These are phyloP conservation scores for Stylonectria norvegica DNA, from an alignment of 2,329 filamentous ascomycete genomes.

Conservation along the genomic window DNA sequence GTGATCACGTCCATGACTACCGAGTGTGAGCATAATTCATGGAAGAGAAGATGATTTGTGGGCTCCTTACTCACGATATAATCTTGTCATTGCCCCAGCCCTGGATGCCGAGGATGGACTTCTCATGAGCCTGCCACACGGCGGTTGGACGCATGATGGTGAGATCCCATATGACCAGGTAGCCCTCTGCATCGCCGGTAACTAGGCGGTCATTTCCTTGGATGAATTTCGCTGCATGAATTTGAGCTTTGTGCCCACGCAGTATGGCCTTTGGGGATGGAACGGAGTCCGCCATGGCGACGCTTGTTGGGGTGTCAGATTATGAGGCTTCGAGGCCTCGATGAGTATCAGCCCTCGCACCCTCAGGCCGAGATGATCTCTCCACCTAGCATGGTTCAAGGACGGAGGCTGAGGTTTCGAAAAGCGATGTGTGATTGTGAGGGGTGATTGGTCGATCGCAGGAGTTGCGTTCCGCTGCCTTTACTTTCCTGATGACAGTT, in stretches of 20 bases:
- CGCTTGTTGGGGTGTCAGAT: too few species aligned
- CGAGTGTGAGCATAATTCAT: not conserved
- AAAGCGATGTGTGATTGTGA: too few species aligned
- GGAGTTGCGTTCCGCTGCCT: too few species aligned
- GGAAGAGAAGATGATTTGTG: not conserved
- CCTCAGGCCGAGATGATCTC: too few species aligned
- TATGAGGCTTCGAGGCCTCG: too few species aligned
- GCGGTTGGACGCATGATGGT: conserved; percentile 74
- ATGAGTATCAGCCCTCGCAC: too few species aligned
- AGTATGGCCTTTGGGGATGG: conserved; percentile 60
- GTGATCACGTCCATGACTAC: conserved; percentile 85
- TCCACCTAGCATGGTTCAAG: too few species aligned
- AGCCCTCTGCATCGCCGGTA: conserved; percentile 88
- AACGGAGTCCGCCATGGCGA: conserved; percentile 28
- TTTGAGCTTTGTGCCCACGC: conserved; percentile 77
- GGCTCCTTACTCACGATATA: conserved; percentile 64
- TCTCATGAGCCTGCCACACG: conserved; percentile 83
- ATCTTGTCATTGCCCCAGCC: conserved; percentile 70
- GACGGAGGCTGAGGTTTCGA: too few species aligned
- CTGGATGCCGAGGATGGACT: conserved; percentile 69
- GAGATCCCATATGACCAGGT: conserved; percentile 81
- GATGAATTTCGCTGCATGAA: conserved; percentile 74
- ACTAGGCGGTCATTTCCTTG: conserved; percentile 70
- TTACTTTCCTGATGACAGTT: too few species aligned
- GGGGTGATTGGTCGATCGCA: too few species aligned